Base-by-base conservation (phyloP, 2,329 filamentous ascomycete species). In the Ophiostoma piceae region DNA sequence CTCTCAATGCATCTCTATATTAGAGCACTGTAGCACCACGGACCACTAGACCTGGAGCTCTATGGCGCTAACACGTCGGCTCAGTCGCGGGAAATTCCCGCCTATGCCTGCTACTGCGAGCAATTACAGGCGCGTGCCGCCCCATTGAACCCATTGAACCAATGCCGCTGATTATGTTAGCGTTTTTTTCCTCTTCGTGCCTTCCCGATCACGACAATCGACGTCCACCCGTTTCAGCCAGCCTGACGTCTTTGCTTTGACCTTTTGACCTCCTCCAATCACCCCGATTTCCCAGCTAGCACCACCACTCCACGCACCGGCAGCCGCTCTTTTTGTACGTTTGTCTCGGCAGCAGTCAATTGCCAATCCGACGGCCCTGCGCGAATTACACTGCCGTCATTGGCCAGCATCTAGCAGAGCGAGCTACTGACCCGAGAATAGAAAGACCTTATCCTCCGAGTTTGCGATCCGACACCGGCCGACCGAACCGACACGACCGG, bases 81-180 rank as follows among this genome's bases (percentile, higher is more conserved):
- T 69, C 62, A 43, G 66, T 68, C 68, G 60, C 65, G 65, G 66
- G 68, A 68, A 71, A 71, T 69, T 71, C 70, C 70, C 70, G 70
- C 68, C 26, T 37, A 32, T 14, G 22, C 14, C 37, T 22, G 14
- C 16, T 35, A 35, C 35, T 35, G 35, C 35, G 35, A 35, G 35
- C 35, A 35, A 26, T n/a, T 14, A 29, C 9, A 39, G 37, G 39
- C n/a, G 39, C 65, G 65, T 37, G 65, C 65, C 16, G 39, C 51
- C 9, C 51, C 51, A 22, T 12, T 26, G n/a, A 12, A 7, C 8
- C 26, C n/a, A n/a, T n/a, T n/a, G n/a, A n/a, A n/a, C n/a, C 22
- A 51, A 32, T 35, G 65, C 7, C 39, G 51, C 22, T 54, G 43
- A 9, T 54, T 67, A 39, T 67, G 29, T 39, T 11, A 67, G 43